Evolutionary conservation across 768 basidiomycete genomes (phyloP), one percentile per base, ranked within the genome.

Genomic region (Chalciporus sphaerocephalus): DNA sequence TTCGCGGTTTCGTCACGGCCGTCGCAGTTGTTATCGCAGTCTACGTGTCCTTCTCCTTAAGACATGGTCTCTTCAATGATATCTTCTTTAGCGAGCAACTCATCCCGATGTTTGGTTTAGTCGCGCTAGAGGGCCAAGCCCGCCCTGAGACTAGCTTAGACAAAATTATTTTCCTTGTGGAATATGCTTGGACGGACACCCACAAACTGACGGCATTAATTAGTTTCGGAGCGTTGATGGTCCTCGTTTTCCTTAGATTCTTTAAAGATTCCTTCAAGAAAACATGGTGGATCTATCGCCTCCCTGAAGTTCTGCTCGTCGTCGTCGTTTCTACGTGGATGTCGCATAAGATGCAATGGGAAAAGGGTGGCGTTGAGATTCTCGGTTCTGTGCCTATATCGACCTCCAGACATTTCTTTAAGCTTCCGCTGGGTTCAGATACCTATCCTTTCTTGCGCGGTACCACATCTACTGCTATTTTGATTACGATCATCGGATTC

Each of bases 291-390:
- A 80, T 95, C 37, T 83, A 85, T 54, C 85, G 84, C 13, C 56
- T 98, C 7, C 95, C 94, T 0, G 94, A 98, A 65, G 92, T 99
- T 12, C 73, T 99, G 25, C 60, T 97, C 6, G 83, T 92, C 18
- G 94, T 97, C 2, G 78, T 91, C 3, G 64, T 79, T 2, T 87
- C 91, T 0, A 98, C 92, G 2, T 54, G 92, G 35, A 52, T 94
- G 23, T 88, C 79, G n/a, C 69, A 75, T 10, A 52, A 80, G 50
- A 76, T 90, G 41, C 59, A 68, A 27, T 95, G 92, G 89, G 85
- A 91, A 46, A 51, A 79, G 45, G 69, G 79, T 2, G 94, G 92
- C 0, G 82, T 98, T 3, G 82, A 80, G 23, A 87, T 96, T 44
- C 75, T 99, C 6, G 96, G 96, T 9, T 64, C 74, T 8, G 85